phyloP scores from a whole-genome alignment of 2,329 filamentous ascomycete genomes.

The Monilinia fructicola region DNA sequence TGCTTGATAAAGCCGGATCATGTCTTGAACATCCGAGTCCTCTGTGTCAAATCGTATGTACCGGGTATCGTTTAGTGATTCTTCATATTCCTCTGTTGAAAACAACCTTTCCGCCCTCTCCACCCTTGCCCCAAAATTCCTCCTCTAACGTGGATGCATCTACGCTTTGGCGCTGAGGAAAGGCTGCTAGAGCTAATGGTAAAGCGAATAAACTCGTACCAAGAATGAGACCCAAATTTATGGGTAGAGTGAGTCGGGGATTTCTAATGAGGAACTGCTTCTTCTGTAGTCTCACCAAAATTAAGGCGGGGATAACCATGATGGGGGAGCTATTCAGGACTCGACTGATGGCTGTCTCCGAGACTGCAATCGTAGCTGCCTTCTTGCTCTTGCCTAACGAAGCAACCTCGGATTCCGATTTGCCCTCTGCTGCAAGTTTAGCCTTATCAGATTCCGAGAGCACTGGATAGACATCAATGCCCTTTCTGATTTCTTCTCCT shows the following conservation, averaged over 20 bases:
- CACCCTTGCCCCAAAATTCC: constrained; percentile 81
- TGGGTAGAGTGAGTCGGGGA: constrained; percentile 72
- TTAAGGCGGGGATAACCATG: constrained; percentile 90
- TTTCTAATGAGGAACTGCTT: constrained; percentile 76
- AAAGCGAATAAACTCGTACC: constrained; percentile 84
- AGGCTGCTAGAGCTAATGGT: constrained; percentile 84
- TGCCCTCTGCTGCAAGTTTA: constrained; percentile 55
- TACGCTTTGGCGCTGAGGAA: constrained; percentile 87
- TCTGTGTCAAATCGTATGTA: neutral
- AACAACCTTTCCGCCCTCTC: constrained; percentile 79
- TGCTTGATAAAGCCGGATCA: constrained; percentile 8
- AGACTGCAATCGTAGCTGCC: constrained; percentile 85
- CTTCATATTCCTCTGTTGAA: constrained; percentile 88
- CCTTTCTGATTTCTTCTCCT: constrained; percentile 86
- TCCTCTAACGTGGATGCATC: constrained; percentile 73
- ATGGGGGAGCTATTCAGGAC: constrained; percentile 94
- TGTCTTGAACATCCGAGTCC: constrained; percentile 11
- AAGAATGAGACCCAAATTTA: constrained; percentile 87
- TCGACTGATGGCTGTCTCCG: constrained; percentile 86
- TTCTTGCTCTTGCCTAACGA: constrained; percentile 84
- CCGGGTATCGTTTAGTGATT: neutral
- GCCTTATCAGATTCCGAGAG: constrained; percentile 68
- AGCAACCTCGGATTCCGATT: constrained; percentile 62
- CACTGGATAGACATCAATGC: constrained; percentile 89
- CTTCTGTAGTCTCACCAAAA: constrained; percentile 81